Percentiles rank a stretch among this genome's conserved stretches.
Evolutionary conservation across 2,329 filamentous ascomycete genomes (phyloP).

Genomic region (Cyclaneusma minus): DNA sequence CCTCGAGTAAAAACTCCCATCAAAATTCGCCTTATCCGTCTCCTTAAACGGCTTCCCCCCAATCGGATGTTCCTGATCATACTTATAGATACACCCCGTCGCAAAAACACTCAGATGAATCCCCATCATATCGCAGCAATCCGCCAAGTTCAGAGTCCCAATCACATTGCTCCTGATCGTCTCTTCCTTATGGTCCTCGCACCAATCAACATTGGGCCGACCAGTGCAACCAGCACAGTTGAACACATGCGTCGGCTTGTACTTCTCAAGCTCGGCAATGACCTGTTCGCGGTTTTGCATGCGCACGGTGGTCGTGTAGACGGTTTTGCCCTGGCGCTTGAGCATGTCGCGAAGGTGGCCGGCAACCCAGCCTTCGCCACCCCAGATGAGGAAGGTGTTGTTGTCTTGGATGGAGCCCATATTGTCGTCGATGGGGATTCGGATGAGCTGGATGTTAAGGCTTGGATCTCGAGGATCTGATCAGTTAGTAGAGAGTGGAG

Average conservation of each 20-base stretch:
- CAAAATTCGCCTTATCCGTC: constrained; percentile 48
- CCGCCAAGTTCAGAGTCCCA: constrained; percentile 46
- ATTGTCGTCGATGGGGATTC: no score
- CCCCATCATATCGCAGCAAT: constrained; percentile 39
- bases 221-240: constrained; percentile 53
- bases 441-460: no score
- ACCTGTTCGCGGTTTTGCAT: constrained; percentile 49
- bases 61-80: constrained; percentile 43
- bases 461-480: no score
- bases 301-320: constrained; percentile 42
- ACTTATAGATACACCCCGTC: constrained; percentile 53
- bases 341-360: constrained; percentile 44
- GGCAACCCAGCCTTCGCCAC: constrained; percentile 46
- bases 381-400: constrained; percentile 47
- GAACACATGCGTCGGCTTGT: constrained; percentile 50
- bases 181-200: constrained; percentile 52
- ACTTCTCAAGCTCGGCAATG: constrained; percentile 34
- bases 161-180: constrained; percentile 54
- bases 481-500: no score
- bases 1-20: constrained; percentile 51
- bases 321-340: constrained; percentile 42
- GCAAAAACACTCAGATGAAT: constrained; percentile 52
- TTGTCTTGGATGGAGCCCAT: no score
- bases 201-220: constrained; percentile 56
- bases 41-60: constrained; percentile 44